Percentiles rank a stretch among this genome's conserved stretches.
Conservation (phyloP, 495 filamentous ascomycete species). For the Lophium mytilinum region DNA sequence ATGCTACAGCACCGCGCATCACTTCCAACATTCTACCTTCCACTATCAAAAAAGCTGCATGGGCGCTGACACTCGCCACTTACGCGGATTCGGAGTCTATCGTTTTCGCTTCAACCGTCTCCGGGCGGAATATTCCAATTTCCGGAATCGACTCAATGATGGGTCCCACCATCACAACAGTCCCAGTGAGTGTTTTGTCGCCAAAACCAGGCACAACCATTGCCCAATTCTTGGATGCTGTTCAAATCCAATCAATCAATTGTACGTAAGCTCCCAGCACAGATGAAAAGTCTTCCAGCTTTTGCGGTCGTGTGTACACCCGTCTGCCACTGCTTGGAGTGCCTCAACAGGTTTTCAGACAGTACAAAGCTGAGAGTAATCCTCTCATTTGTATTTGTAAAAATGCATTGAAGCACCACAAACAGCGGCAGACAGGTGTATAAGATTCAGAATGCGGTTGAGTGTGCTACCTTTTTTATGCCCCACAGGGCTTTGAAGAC, state of each 20-base stretch:
- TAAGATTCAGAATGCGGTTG: no score
- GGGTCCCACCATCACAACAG: conserved; percentile 47
- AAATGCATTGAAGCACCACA: no score
- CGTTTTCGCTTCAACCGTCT: conserved; percentile 48
- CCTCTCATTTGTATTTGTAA: no score
- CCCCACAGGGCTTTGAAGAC: no score
- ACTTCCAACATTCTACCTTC: conserved; percentile 35
- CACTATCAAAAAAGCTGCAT: conserved; percentile 45
- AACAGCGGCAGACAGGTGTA: no score
- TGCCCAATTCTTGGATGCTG: conserved; percentile 35
- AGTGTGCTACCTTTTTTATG: no score
- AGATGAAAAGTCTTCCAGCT: no score
- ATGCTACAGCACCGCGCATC: not conserved
- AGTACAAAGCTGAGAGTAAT: no score
- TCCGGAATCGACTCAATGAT: conserved; percentile 42
- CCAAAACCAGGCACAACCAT: conserved; percentile 31
- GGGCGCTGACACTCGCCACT: conserved; percentile 42
- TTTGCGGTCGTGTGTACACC: no score
- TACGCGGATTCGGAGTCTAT: conserved; percentile 42
- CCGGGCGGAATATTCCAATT: conserved; percentile 45
- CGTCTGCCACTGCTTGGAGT: no score
- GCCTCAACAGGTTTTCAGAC: no score
- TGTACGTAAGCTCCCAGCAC: no score
- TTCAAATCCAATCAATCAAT: conserved; percentile 38
- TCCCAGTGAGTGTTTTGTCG: conserved; percentile 31